Conservation (phyloP, 306 rosid genomes). For the Fagus sylvatica region DNA sequence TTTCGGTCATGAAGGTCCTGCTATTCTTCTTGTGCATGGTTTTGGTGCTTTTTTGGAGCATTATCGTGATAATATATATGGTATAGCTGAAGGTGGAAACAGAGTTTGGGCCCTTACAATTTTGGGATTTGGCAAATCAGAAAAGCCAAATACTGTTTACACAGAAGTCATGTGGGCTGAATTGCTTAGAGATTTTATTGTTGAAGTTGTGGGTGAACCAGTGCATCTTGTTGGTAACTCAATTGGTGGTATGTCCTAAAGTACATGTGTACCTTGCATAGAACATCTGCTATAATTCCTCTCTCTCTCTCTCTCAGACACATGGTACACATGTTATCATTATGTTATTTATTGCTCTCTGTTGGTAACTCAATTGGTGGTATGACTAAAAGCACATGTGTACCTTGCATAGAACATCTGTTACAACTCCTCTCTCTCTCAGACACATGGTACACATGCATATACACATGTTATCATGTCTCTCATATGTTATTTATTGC, state of each 20-base stretch:
- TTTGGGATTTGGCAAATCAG: slow-evolving; percentile 85
- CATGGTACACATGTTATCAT: too few species aligned
- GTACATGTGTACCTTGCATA: slow-evolving; percentile 5
- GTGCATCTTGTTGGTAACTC: slow-evolving; percentile 90
- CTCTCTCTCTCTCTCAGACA: slow-evolving; percentile 2
- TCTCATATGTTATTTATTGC: slow-evolving; percentile 9
- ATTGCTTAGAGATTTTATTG: slow-evolving; percentile 72
- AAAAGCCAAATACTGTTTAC: slow-evolving; percentile 81
- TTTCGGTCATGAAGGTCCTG: slow-evolving; percentile 75
- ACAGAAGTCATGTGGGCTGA: slow-evolving; percentile 89
- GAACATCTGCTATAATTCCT: neutral
- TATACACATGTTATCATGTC: neutral
- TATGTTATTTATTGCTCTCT: neutral
- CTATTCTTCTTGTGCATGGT: slow-evolving; percentile 85
- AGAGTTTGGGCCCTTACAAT: slow-evolving; percentile 86
- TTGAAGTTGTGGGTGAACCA: slow-evolving; percentile 82
- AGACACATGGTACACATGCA: neutral
- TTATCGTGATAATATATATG: slow-evolving; percentile 66
- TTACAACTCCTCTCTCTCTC: neutral
- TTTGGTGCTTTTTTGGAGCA: slow-evolving; percentile 92
- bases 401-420: slow-evolving; percentile 8
- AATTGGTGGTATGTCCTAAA: slow-evolving; percentile 67
- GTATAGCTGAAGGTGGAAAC: slow-evolving; percentile 61
- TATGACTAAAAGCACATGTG: slow-evolving; percentile 33
- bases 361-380: slow-evolving; percentile 93